Conservation (phyloP, 176 grass and related monocot genomes). For the Zoysia pacifica region DNA sequence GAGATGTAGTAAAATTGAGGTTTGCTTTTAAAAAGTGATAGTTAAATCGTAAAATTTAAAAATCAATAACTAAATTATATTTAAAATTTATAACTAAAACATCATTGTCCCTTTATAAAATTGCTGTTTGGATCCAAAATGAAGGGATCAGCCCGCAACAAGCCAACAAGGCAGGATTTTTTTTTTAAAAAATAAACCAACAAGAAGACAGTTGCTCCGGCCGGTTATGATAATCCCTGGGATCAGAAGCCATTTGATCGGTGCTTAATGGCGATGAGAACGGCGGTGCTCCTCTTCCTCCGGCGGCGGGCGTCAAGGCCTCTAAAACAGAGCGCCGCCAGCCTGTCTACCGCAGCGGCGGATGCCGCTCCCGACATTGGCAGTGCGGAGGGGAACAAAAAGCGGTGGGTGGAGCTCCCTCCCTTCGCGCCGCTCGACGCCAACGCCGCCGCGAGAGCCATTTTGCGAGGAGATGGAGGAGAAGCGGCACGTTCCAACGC, state of each 20-base stretch:
- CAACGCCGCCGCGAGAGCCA: slow-evolving; percentile 42
- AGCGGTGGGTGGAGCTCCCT: slow-evolving; percentile 64
- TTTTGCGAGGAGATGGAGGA: slow-evolving; percentile 26
- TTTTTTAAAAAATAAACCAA: neutral
- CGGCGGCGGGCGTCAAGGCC: slow-evolving; percentile 22
- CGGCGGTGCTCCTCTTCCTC: slow-evolving; percentile 48
- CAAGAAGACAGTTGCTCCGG: no score
- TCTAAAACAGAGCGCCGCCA: neutral
- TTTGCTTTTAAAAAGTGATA: no score
- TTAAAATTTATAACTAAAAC: no score
- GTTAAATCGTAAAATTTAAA: no score
- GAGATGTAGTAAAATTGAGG: no score
- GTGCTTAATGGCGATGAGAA: slow-evolving; percentile 23
- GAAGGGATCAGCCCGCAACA: no score
- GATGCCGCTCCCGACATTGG: slow-evolving; percentile 10
- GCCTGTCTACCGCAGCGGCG: slow-evolving; percentile 23
- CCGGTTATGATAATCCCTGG: neutral
- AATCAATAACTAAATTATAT: no score
- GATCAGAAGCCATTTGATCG: neutral
- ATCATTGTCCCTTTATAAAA: no score
- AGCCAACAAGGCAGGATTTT: no score
- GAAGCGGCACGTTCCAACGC: slow-evolving; percentile 9
- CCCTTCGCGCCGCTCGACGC: slow-evolving; percentile 63
- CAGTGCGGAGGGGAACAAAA: slow-evolving; percentile 36
- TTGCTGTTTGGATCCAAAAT: no score